Conservation (phyloP, 176 grass and related monocot species). For the Chloris gayana region DNA sequence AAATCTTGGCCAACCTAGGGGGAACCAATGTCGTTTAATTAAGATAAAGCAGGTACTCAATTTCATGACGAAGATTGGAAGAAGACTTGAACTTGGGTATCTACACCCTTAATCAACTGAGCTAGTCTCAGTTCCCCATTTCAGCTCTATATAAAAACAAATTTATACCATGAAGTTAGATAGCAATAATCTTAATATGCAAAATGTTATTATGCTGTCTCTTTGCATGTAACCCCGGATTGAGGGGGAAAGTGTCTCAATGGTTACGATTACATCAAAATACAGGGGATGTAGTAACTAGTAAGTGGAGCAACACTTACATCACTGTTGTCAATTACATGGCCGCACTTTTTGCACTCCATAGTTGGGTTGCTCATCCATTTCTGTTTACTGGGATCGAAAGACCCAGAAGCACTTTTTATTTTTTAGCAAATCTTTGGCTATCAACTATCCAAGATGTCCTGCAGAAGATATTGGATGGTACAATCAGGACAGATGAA, state of each 20-base stretch:
- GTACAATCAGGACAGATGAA: constrained; percentile 22
- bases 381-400: constrained; percentile 67
- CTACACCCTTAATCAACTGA: too few relatives aligned
- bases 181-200: background rate
- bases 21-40: too few relatives aligned
- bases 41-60: too few relatives aligned
- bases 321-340: constrained; percentile 94
- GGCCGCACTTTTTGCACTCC: constrained; percentile 78
- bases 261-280: constrained; percentile 3
- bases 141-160: background rate
- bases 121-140: too few relatives aligned
- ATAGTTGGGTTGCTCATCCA: constrained; percentile 84
- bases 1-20: too few relatives aligned
- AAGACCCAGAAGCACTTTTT: constrained; percentile 72
- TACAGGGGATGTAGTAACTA: constrained; percentile 1
- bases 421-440: constrained; percentile 90
- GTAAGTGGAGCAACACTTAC: constrained; percentile 51
- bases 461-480: constrained; percentile 55
- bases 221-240: background rate
- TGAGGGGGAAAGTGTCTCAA: background rate
- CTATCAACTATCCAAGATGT: constrained; percentile 92
- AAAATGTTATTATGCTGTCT: constrained; percentile 6
- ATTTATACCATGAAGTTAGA: background rate
- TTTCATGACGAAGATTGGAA: too few relatives aligned
- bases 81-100: too few relatives aligned